Base-by-base conservation (phyloP, 1,284 basidiomycete species). In the Rhodofomes roseus region DNA sequence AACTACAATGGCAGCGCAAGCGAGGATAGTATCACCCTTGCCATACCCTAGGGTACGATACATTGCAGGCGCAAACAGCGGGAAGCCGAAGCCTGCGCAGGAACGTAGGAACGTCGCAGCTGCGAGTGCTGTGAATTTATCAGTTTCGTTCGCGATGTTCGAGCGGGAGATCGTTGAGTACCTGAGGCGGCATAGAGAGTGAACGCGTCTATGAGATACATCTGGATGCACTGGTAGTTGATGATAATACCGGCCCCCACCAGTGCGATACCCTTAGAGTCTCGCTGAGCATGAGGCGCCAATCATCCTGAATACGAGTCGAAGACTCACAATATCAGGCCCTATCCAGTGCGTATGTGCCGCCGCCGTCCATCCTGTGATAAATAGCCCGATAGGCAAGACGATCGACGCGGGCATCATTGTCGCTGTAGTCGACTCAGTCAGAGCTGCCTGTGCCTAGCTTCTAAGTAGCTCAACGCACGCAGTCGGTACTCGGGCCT, bases 61-160 rank as follows among this genome's bases (percentile, higher is more conserved):
- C 85, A 89, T 87, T 16, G 79, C 73, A 6, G 85, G 83, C 1
- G 83, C 85, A 59, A 89, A 89, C 11, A 89, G 69, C 18, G 87
- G 87, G 68, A 89, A 89, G 1, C 80, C 83, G 55, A 87, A 87
- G 1, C 87, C 85, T 1, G 81, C 81, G 0, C 87, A 63, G 0
- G 85, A 83, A 39, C 86, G 82, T 2, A 88, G 67, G 69, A 71
- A 86, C 0, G 81, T 73, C n/a, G 81, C 80, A 0, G 85, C 83
- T 0, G 85, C 86, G 4, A 88, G 72, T 2, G 86, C 86, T 37
- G 84, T 86, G 9, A n/a, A n/a, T n/a, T n/a, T n/a, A n/a, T n/a
- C n/a, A n/a, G 86, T 86, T 37, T 86, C 81, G 66, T 87, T 79
- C 29, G 87, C 70, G 0, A 86, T 83, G 70, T n/a, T n/a, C n/a